Evolutionary conservation across 345 rosid genomes (phyloP).

Genomic region (Eucalyptus sp.): DNA sequence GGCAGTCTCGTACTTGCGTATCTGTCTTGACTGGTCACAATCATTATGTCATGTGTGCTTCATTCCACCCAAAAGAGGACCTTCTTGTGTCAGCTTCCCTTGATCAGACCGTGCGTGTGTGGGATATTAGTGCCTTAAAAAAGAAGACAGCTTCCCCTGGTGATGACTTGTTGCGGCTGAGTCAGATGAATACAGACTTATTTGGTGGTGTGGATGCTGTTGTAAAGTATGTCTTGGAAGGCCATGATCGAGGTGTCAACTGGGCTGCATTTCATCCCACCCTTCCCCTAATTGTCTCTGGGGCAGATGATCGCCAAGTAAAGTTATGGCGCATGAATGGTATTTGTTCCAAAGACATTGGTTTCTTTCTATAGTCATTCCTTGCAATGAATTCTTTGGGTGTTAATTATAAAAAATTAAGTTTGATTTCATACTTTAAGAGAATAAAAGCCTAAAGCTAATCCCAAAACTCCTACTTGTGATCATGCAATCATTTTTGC

Average conservation of each 20-base stretch:
- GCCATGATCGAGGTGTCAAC: constrained; percentile 97
- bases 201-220: constrained; percentile 95
- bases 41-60: constrained; percentile 98
- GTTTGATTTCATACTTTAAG: not conserved
- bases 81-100: constrained; percentile 93
- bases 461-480: not conserved
- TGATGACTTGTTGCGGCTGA: constrained; percentile 79
- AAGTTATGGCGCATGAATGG: constrained; percentile 99
- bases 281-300: constrained; percentile 91
- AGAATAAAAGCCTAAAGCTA: not conserved
- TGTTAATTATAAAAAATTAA: not conserved
- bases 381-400: not conserved
- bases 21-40: constrained; percentile 95
- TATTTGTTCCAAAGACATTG: not conserved
- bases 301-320: constrained; percentile 98
- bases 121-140: constrained; percentile 90
- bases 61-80: constrained; percentile 95
- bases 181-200: constrained; percentile 88
- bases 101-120: constrained; percentile 95
- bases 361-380: not conserved
- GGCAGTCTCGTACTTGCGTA: constrained; percentile 96
- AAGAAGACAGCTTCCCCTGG: constrained; percentile 89
- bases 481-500: not conserved
- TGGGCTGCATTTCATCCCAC: constrained; percentile 99
- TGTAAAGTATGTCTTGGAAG: constrained; percentile 96